These are phyloP conservation scores for Phytopythium delawarense DNA, from an alignment of 352 stramenopile genomes.

Conservation along the genomic window DNA sequence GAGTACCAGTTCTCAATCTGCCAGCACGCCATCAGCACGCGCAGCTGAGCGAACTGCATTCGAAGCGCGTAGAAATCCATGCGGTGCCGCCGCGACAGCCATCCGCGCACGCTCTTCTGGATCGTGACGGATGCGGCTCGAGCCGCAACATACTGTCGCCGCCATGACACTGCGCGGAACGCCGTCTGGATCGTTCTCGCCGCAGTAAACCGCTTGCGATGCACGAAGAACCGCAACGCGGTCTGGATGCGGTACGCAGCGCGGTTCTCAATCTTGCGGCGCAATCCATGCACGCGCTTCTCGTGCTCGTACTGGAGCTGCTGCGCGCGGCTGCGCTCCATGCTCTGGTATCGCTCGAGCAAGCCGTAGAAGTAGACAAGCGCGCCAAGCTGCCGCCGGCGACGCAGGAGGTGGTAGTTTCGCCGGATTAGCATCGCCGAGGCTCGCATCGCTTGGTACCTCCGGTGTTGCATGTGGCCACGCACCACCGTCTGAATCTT, in stretches of 20 bases:
- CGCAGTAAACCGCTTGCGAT: constrained; percentile 19
- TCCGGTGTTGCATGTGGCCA: constrained; percentile 11
- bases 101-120: constrained; percentile 45
- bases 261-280: constrained; percentile 22
- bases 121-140: constrained; percentile 23
- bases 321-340: constrained; percentile 26
- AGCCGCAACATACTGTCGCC: constrained; percentile 20
- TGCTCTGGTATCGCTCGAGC: constrained; percentile 25
- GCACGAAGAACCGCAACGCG: constrained; percentile 17
- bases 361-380: constrained; percentile 28
- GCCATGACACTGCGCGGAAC: constrained; percentile 19
- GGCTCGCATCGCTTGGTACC: constrained; percentile 12
- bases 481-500: constrained; percentile 29
- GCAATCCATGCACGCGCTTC: constrained; percentile 17
- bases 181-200: constrained; percentile 23
- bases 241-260: constrained; percentile 29
- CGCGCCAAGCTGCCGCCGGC: constrained; percentile 24
- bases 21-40: constrained; percentile 40
- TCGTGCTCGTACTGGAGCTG: constrained; percentile 20
- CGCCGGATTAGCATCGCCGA: constrained; percentile 27
- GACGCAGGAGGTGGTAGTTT: constrained; percentile 37
- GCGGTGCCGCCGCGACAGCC: constrained; percentile 20
- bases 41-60: constrained; percentile 29
- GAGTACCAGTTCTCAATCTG: constrained; percentile 49
- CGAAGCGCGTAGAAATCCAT: constrained; percentile 46